phyloP scores from a whole-genome alignment of 202 grass and related monocot species.

The Brachypodium distachyon region DNA sequence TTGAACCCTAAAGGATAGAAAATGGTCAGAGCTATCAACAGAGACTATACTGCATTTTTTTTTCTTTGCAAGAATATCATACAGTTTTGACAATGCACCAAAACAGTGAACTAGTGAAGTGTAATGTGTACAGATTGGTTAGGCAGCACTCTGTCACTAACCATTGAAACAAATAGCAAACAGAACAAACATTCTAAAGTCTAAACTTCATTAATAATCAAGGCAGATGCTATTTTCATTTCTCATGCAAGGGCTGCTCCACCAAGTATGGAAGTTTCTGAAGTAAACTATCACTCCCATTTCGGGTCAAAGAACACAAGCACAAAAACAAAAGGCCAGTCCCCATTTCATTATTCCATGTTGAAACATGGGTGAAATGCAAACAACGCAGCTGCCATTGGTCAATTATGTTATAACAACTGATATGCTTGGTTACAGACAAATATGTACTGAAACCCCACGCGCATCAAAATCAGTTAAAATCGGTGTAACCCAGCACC shows the following conservation, averaged over 20 bases:
- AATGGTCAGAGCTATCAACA: neutral
- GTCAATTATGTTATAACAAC: neutral
- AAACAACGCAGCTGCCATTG: neutral
- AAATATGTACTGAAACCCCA: neutral
- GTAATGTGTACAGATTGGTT: neutral
- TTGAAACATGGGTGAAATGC: neutral
- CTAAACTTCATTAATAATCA: neutral
- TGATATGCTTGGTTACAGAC: neutral
- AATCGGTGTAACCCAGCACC: neutral
- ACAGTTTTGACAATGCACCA: slow-evolving; percentile 4
- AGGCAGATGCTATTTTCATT: neutral
- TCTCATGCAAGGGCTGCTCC: neutral
- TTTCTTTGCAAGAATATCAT: neutral
- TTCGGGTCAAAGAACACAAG: neutral
- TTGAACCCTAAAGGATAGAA: slow-evolving; percentile 63
- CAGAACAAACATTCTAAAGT: neutral
- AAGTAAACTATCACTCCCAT: neutral
- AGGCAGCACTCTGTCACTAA: neutral
- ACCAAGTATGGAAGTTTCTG: neutral
- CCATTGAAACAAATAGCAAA: neutral
- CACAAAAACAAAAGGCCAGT: neutral
- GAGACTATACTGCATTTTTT: neutral
- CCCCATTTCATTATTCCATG: neutral
- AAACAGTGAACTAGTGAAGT: slow-evolving; percentile 17
- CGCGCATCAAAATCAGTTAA: neutral